phyloP scores from a whole-genome alignment of 148 eudicot genomes.

The Rheum nobile region DNA sequence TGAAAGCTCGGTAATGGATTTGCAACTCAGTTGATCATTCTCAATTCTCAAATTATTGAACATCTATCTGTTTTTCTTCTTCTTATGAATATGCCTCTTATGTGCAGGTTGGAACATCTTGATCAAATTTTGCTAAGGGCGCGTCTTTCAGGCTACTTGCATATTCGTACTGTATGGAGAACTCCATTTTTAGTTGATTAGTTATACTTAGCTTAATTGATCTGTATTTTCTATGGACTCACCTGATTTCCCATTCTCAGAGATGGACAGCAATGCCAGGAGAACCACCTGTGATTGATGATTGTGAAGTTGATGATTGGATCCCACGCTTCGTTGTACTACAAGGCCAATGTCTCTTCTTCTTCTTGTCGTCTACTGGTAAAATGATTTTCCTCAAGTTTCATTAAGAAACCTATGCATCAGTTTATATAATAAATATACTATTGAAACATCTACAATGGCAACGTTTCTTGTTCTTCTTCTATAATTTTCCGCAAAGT shows the following conservation, averaged over 20 bases:
- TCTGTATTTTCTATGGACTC: neutral
- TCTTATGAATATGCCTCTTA: neutral
- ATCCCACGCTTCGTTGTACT: conserved; percentile 85
- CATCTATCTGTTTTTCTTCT: neutral
- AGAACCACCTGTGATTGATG: conserved; percentile 85
- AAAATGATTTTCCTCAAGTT: neutral
- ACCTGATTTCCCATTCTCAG: conserved; percentile 17
- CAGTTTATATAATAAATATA: neutral
- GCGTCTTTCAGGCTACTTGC: conserved; percentile 78
- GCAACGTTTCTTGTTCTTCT: neutral
- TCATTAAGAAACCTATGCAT: neutral
- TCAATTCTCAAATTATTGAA: neutral
- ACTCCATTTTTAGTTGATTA: neutral
- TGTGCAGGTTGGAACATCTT: conserved; percentile 63
- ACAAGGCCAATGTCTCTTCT: conserved; percentile 73
- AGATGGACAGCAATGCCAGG: conserved; percentile 97
- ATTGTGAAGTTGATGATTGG: conserved; percentile 88
- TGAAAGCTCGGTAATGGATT: conserved; percentile 71
- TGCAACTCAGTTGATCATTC: neutral
- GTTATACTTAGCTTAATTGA: neutral
- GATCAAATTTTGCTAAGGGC: conserved; percentile 68
- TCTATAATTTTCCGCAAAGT: neutral
- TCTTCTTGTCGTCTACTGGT: conserved; percentile 75
- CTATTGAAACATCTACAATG: neutral
- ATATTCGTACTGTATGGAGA: conserved; percentile 45